Conservation (phyloP, 257 asterid species). For the Paraleonurus japonicus region DNA sequence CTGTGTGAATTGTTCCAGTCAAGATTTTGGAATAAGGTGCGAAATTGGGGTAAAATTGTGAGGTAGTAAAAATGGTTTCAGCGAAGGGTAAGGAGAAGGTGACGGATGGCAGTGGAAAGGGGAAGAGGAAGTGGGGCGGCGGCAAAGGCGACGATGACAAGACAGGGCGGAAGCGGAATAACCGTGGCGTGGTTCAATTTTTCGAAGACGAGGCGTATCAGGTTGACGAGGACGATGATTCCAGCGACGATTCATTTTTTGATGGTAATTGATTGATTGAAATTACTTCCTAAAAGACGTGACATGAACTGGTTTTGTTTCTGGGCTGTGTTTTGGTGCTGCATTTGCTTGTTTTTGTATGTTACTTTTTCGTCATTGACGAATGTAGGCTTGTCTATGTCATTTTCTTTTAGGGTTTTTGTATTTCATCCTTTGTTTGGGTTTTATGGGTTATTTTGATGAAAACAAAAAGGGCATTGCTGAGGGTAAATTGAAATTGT, state of each 20-base stretch:
- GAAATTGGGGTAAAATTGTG: background rate
- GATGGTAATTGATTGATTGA: constrained; percentile 36
- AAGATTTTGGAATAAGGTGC: background rate
- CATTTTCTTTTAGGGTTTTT: constrained; percentile 21
- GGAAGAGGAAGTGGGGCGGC: constrained; percentile 52
- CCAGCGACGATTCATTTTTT: constrained; percentile 47
- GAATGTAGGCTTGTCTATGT: background rate
- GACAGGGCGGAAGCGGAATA: constrained; percentile 57
- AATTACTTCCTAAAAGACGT: background rate
- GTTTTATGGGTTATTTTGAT: background rate
- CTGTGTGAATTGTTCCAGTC: background rate
- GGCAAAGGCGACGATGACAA: constrained; percentile 43
- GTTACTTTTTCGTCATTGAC: background rate
- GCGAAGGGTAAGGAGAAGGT: constrained; percentile 88
- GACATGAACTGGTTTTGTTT: background rate
- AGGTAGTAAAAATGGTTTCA: constrained; percentile 47
- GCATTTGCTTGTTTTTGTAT: constrained; percentile 20
- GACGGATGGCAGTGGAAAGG: constrained; percentile 43
- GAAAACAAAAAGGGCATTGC: background rate
- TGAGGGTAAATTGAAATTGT: background rate
- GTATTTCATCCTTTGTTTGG: background rate
- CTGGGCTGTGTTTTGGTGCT: constrained; percentile 3
- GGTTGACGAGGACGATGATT: constrained; percentile 50
- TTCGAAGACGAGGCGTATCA: constrained; percentile 67
- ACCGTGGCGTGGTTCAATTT: constrained; percentile 57